Evolutionary conservation across 441 rosid genomes (phyloP), one percentile per base, ranked within the genome.

Genomic region (Dalechampia spathulata): DNA sequence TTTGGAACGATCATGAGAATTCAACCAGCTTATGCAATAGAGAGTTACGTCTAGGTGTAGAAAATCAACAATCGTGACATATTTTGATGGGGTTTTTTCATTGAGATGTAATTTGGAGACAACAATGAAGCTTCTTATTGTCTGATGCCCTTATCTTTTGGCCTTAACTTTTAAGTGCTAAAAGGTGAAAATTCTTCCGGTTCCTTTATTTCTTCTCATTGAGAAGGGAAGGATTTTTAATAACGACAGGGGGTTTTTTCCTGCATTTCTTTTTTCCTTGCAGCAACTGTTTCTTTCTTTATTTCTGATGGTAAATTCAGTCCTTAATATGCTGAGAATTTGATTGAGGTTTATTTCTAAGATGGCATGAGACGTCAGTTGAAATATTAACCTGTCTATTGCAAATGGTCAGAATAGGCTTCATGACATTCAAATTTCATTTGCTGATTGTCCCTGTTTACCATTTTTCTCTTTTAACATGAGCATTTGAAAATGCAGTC

Each of bases 401-500:
- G 8, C 25, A 21, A 23, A 22, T 20, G 37, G 15, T n/a, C 13
- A 50, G 9, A 50, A 28, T 22, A 10, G 32, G 12, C 21, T 1
- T 46, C 2, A 1, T 26, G 25, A 19, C 30, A 14, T 41, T 20
- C 45, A 17, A 11, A 7, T 22, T 52, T 4, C 21, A 11, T 20
- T 46, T 47, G 17, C n/a, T 46, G 14, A 9, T 22, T 63, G 20
- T 49, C 57, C 20, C 22, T 32, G 0, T 22, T 6, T 55, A 13
- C 40, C 6, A 2, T 10, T 30, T 9, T 17, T 41, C 23, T 40
- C 21, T 39, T 32, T 44, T 42, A 70, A 43, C 13, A n/a, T 9
- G 46, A 43, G 52, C 58, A 15, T 62, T 46, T 63, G 22, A 52
- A 36, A 48, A 49, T 65, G 55, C 60, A 68, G 68, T 58, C 38